Percentiles rank a stretch among this genome's conserved stretches.
phyloP scores from a whole-genome alignment of 1,284 basidiomycete genomes.

The Heimioporus punctisporus region DNA sequence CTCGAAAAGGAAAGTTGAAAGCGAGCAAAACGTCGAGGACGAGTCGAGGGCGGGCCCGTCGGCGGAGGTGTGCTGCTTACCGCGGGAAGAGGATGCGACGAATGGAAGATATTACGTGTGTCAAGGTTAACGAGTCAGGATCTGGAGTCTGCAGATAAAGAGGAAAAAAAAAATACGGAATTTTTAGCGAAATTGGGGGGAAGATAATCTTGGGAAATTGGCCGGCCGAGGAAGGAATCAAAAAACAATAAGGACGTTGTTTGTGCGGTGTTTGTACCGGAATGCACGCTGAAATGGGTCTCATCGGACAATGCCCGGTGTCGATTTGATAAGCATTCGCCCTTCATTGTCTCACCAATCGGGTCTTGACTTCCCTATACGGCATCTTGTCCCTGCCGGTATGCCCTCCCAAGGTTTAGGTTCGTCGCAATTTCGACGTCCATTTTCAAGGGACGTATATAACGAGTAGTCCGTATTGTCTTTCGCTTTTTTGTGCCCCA shows the following conservation, averaged over 20 bases:
- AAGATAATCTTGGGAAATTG: slow-evolving; percentile 32
- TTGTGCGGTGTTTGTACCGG: slow-evolving; percentile 40
- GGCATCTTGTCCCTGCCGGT: slow-evolving; percentile 21
- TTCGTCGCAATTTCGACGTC: slow-evolving; percentile 25
- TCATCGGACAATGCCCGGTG: slow-evolving; percentile 32
- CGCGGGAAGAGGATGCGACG: slow-evolving; percentile 28
- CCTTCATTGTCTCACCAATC: slow-evolving; percentile 38
- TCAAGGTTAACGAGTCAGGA: slow-evolving; percentile 33
- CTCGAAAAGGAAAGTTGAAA: slow-evolving; percentile 30
- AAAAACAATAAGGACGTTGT: slow-evolving; percentile 47
- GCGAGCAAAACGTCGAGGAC: slow-evolving; percentile 7
- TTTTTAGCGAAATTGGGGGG: slow-evolving; percentile 31
- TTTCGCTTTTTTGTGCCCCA: slow-evolving; percentile 57
- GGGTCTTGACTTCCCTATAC: slow-evolving; percentile 24
- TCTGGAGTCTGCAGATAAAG: slow-evolving; percentile 32
- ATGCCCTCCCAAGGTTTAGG: slow-evolving; percentile 27
- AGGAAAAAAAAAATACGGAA: slow-evolving; percentile 29
- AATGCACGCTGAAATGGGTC: slow-evolving; percentile 47
- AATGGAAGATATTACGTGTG: slow-evolving; percentile 34
- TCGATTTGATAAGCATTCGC: slow-evolving; percentile 32
- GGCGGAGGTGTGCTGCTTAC: slow-evolving; percentile 31
- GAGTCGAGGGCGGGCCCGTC: slow-evolving; percentile 30
- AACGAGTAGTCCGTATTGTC: slow-evolving; percentile 60
- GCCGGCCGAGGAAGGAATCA: slow-evolving; percentile 36
- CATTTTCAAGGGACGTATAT: slow-evolving; percentile 51